phyloP scores from a whole-genome alignment of 345 rosid genomes.

The Leavenworthia alabamica region DNA sequence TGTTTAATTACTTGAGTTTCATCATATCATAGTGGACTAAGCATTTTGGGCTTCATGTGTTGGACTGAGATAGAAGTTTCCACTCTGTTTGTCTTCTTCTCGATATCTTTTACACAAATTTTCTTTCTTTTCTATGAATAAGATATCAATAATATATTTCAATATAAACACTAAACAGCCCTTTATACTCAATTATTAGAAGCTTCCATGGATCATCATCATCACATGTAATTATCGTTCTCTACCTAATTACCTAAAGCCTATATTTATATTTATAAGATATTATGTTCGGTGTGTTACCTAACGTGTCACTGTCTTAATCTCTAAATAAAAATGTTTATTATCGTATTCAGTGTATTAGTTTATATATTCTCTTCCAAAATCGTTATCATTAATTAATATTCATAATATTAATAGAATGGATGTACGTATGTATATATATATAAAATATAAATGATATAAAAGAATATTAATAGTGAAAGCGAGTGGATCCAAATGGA shows the following conservation, averaged over 20 bases:
- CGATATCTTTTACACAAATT: background rate
- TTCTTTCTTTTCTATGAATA: background rate
- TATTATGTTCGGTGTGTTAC: background rate
- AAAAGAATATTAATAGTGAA: no score
- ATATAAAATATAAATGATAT: no score
- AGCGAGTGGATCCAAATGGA: constrained; percentile 7
- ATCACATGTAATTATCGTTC: constrained; percentile 10
- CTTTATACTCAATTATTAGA: background rate
- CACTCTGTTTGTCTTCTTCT: no score
- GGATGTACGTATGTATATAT: no score
- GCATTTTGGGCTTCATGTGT: no score
- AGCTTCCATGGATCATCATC: background rate
- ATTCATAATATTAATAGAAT: no score
- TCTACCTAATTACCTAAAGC: background rate
- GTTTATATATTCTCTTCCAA: no score
- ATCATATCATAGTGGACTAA: no score
- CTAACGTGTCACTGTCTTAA: background rate
- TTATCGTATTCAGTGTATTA: no score
- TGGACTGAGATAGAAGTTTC: no score
- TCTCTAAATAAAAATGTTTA: background rate
- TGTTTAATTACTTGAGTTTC: no score
- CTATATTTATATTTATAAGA: constrained; percentile 9
- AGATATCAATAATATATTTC: background rate
- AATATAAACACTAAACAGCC: background rate
- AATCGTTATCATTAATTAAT: no score